Evolutionary conservation across 2,329 filamentous ascomycete genomes (phyloP).

Genomic region (Penicillium sp.): DNA sequence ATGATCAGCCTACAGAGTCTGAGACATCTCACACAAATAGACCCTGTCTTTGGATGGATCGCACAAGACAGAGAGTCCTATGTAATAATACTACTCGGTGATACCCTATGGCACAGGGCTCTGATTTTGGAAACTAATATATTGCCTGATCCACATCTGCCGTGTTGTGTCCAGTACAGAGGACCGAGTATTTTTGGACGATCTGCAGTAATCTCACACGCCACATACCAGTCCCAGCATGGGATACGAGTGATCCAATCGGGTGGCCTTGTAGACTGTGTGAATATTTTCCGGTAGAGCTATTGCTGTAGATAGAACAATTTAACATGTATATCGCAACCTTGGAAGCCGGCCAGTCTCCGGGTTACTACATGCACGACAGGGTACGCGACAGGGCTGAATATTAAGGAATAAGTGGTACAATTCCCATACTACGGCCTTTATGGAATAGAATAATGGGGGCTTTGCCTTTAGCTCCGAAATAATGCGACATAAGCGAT

Average conservation of each 20-base stretch:
- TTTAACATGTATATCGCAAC: too few relatives aligned
- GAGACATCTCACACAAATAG: neutral
- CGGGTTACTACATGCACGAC: too few relatives aligned
- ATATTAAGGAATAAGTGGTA: too few relatives aligned
- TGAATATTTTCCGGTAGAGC: neutral
- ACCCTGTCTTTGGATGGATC: neutral
- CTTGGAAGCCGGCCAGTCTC: too few relatives aligned
- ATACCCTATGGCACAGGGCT: neutral
- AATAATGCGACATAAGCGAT: too few relatives aligned
- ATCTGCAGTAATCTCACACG: neutral
- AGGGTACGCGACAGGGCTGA: too few relatives aligned
- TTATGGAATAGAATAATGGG: too few relatives aligned
- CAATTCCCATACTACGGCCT: too few relatives aligned
- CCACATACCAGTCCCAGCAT: neutral
- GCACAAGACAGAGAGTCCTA: neutral
- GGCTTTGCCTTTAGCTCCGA: too few relatives aligned
- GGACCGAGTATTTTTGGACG: neutral
- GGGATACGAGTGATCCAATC: neutral
- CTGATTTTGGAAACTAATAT: neutral
- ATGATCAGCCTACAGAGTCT: neutral
- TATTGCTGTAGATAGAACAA: too few relatives aligned
- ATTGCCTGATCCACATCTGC: neutral
- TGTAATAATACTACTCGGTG: neutral
- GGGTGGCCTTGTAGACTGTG: too few relatives aligned
- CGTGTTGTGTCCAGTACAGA: neutral